phyloP scores from a whole-genome alignment of 2,329 filamentous ascomycete species.

The Fusarium marasasianum region DNA sequence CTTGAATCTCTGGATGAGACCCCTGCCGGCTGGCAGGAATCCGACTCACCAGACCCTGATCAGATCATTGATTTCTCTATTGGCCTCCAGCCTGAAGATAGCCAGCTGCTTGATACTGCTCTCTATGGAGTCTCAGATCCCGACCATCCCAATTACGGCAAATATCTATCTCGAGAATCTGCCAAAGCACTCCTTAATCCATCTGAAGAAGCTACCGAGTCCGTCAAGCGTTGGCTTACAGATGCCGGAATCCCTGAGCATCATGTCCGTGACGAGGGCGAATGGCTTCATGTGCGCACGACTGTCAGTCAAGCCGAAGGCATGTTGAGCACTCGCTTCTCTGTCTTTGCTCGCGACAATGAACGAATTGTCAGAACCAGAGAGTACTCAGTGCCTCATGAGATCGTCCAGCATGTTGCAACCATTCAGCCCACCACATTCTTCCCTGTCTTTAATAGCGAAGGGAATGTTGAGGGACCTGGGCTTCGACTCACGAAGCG shows the following conservation, averaged over 20 bases:
- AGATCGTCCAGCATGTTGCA: constrained; percentile 47
- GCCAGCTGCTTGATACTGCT: constrained; percentile 51
- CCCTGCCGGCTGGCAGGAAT: constrained; percentile 39
- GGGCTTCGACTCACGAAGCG: neutral
- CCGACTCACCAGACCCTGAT: constrained; percentile 21
- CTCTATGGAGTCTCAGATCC: constrained; percentile 61
- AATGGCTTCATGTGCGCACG: constrained; percentile 55
- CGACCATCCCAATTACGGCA: constrained; percentile 56
- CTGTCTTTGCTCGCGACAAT: constrained; percentile 47
- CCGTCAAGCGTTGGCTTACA: constrained; percentile 58
- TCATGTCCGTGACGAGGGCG: constrained; percentile 48
- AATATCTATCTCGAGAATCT: constrained; percentile 58
- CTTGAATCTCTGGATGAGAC: constrained; percentile 34
- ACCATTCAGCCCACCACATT: constrained; percentile 60
- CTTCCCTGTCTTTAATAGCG: constrained; percentile 20
- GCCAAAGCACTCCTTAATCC: constrained; percentile 61
- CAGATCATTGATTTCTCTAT: constrained; percentile 45
- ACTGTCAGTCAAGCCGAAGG: constrained; percentile 53
- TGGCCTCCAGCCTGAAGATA: constrained; percentile 40
- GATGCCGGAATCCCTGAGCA: constrained; percentile 49
- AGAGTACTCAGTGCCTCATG: constrained; percentile 52
- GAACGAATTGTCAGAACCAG: constrained; percentile 54
- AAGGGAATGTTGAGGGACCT: neutral
- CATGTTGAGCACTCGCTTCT: constrained; percentile 59
- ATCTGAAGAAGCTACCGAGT: constrained; percentile 48